Base-by-base conservation (phyloP, 208 protist species). In the Leishmania lainsoni region DNA sequence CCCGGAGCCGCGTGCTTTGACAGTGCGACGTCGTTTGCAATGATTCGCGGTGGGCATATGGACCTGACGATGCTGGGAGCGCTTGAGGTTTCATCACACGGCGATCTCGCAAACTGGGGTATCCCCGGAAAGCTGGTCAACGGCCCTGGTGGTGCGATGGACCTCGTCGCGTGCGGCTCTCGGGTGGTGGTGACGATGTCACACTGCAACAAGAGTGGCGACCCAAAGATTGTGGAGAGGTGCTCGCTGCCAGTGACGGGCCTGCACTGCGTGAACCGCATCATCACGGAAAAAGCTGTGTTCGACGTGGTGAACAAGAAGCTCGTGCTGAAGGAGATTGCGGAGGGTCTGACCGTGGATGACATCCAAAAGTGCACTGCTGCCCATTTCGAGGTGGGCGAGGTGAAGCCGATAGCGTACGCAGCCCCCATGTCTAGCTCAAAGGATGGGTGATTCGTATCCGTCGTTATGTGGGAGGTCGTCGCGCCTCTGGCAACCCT, bases 91-190 rank as follows among this genome's bases (percentile, higher is more conserved):
- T 84, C 93, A 12, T 71, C 85, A 2, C 95, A 93, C 79, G 98
- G 99, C 65, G 99, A 99, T 83, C 88, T 99, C 1, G 98, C 98
- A 17, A 99, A 99, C 92, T 99, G 98, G 97, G 94, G 99, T 68
- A 99, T 99, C 81, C 98, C 99, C 26, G 97, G 97, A 54, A 99
- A 99, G 87, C 94, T 99, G 80, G 97, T 99, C 35, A 99, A 99
- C 89, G 99, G 98, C 74, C 98, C 98, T 89, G 98, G 98, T 75
- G 99, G 98, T 51, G 98, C 98, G 22, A 99, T 99, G 98, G 98
- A 99, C 79, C 91, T 99, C 20, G 97, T 99, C 35, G 90, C 94
- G 56, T 91, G 87, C 77, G 96, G 95, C 69, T 96, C 94, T 0
- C 90, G 96, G 42, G 99, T 99, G 3, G 96, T 99, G 1, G 97